Evolutionary conservation across 192 early-diverging fungal species (phyloP), one percentile per base, ranked within the genome.

Genomic region (Entomortierella beljakovae): DNA sequence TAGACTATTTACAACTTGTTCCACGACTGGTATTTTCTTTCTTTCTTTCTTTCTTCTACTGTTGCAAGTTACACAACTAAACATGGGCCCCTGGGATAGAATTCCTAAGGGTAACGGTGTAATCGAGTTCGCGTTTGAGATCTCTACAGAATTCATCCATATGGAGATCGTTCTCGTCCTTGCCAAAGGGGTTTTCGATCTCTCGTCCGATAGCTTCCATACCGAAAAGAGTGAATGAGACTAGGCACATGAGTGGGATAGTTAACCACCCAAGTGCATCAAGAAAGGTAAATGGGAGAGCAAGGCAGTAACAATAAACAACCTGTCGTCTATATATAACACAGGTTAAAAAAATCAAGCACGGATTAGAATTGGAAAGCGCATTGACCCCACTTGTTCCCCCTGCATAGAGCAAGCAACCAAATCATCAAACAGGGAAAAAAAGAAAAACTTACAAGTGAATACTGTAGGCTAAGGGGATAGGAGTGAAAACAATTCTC

Each of bases 171-270:
- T 89, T 89, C 22, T 68, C 63, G 48, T 87, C 81, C 50, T 81
- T 77, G 69, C 83, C 87, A 56, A 88, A 69, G 23, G 94, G 94
- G 80, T 96, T 94, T 72, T 96, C 93, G 57, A 96, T 94, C 83
- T 95, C 90, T 11, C 55, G 56, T 62, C 81, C 75, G 70, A 95
- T 95, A 38, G 84, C 85, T 65, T 93, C 90, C 70, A 94, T 91
- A 68, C 95, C 95, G 55, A 94, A 88, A 66, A 94, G 81, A 2
- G 80, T 87, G 72, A 94, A 94, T 2, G 87, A 71, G 31, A 89
- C 85, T 3, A 96, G 62, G 35, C 85, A 69, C 40, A 89, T 77
- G 18, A 90, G 68, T 15, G 92, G 88, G 46, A 93, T 88, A 33
- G 88, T 59, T 16, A 83, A n/a, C 74, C 73, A 82, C 11, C 71